Conservation (phyloP, 2,329 filamentous ascomycete species). For the Magnaporthales sp. region DNA sequence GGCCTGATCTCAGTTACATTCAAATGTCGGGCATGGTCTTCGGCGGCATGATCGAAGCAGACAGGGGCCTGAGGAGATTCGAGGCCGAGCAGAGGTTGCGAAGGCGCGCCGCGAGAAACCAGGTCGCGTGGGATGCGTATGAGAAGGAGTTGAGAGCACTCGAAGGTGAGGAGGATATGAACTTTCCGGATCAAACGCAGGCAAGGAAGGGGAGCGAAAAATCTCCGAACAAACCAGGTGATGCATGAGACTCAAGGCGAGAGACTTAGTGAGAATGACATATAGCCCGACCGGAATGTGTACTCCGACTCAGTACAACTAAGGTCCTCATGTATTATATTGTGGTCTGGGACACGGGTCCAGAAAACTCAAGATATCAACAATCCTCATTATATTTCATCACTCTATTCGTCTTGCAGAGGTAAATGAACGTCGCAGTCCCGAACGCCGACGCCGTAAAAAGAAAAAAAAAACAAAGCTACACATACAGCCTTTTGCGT, state of each 20-base stretch:
- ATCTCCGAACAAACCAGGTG: neutral
- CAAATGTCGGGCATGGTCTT: constrained; percentile 84
- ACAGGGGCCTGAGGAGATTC: constrained; percentile 57
- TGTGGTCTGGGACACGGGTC: neutral
- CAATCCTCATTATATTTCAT: neutral
- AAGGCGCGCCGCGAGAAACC: constrained; percentile 53
- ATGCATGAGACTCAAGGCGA: neutral
- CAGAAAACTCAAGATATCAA: neutral
- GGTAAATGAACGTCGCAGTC: neutral
- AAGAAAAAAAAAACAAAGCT: neutral
- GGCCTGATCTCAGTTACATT: constrained; percentile 49
- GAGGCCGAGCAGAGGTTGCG: constrained; percentile 58
- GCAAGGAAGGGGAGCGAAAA: neutral
- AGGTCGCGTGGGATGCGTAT: constrained; percentile 60
- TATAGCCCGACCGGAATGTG: neutral
- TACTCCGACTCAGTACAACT: neutral
- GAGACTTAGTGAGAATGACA: neutral
- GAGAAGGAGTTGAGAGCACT: constrained; percentile 50
- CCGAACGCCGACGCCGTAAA: neutral
- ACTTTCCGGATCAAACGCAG: neutral
- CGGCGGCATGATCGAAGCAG: constrained; percentile 69
- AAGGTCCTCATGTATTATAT: neutral
- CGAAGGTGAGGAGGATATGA: constrained; percentile 19
- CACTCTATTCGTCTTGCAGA: neutral
- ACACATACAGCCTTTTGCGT: neutral